phyloP scores from a whole-genome alignment of 768 basidiomycete genomes.

The Boletus tomentosulus region DNA sequence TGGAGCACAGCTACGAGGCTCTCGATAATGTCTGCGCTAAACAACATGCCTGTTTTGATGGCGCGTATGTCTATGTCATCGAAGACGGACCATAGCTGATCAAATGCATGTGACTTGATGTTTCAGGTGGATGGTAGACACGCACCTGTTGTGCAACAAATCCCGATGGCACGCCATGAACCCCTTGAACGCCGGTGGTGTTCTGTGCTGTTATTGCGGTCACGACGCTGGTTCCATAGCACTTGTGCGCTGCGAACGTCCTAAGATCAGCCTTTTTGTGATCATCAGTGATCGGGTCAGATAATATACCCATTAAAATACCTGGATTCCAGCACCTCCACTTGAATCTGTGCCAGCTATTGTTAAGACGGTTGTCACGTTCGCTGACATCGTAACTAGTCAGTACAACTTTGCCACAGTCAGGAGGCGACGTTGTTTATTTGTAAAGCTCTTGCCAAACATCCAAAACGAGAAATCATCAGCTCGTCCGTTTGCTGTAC shows the following conservation, averaged over 20 bases:
- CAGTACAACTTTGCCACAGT: no score
- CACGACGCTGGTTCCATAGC: constrained; percentile 77
- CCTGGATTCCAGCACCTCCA: constrained; percentile 90
- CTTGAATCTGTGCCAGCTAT: constrained; percentile 81
- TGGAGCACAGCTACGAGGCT: constrained; percentile 51
- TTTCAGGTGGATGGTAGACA: background rate
- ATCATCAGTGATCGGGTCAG: background rate
- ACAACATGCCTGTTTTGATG: constrained; percentile 92
- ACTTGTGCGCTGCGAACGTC: constrained; percentile 72
- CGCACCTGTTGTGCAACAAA: constrained; percentile 75
- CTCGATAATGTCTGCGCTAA: constrained; percentile 48
- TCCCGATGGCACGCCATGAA: constrained; percentile 61
- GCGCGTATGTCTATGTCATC: constrained; percentile 66
- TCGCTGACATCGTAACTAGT: constrained; percentile 2
- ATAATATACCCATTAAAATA: constrained; percentile 23
- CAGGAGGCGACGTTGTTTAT: constrained; percentile 17
- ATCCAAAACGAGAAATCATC: constrained; percentile 12
- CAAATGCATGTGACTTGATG: background rate
- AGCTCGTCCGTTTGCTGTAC: background rate
- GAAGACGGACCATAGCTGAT: constrained; percentile 64
- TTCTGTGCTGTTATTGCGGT: constrained; percentile 92
- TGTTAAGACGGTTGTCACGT: constrained; percentile 47
- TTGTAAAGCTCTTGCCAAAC: constrained; percentile 28
- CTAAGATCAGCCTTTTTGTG: constrained; percentile 75
- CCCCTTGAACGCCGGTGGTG: constrained; percentile 74